Percentiles rank a stretch among this genome's conserved stretches.
Evolutionary conservation across 768 basidiomycete genomes (phyloP).

Genomic region (Pleurotus pulmonarius): DNA sequence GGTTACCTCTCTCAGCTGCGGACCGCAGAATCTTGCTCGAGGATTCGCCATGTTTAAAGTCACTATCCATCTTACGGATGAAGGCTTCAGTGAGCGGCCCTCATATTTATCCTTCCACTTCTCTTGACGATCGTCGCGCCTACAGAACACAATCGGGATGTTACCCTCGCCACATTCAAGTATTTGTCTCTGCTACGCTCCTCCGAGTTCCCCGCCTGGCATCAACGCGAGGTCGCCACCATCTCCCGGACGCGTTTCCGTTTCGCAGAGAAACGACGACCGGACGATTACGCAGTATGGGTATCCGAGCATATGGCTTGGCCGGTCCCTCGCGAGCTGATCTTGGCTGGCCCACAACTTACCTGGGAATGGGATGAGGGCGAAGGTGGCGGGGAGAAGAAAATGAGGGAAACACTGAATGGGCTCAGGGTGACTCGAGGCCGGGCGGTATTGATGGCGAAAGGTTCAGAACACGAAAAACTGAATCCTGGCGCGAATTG

Average conservation of each 20-base stretch:
- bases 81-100: conserved; percentile 72
- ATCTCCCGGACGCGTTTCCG: conserved; percentile 76
- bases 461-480: conserved; percentile 57
- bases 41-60: conserved; percentile 90
- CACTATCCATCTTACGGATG: conserved; percentile 74
- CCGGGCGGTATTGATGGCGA: conserved; percentile 77
- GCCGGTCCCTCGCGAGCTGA: conserved; percentile 76
- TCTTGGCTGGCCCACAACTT: conserved; percentile 69
- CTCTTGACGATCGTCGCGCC: not conserved
- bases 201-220: conserved; percentile 56
- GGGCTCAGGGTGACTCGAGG: conserved; percentile 53
- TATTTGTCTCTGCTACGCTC: conserved; percentile 71
- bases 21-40: conserved; percentile 65
- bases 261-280: conserved; percentile 80
- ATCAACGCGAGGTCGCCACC: conserved; percentile 72
- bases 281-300: conserved; percentile 76
- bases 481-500: conserved; percentile 43
- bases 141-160: conserved; percentile 70
- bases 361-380: conserved; percentile 76
- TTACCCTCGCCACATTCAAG: conserved; percentile 70
- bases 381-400: conserved; percentile 40
- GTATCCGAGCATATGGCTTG: conserved; percentile 72
- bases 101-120: not conserved
- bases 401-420: conserved; percentile 62
- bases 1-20: conserved; percentile 72